These are phyloP conservation scores for Cryptococcus depauperatus DNA, from an alignment of 1,284 basidiomycete genomes.

Conservation along the genomic window DNA sequence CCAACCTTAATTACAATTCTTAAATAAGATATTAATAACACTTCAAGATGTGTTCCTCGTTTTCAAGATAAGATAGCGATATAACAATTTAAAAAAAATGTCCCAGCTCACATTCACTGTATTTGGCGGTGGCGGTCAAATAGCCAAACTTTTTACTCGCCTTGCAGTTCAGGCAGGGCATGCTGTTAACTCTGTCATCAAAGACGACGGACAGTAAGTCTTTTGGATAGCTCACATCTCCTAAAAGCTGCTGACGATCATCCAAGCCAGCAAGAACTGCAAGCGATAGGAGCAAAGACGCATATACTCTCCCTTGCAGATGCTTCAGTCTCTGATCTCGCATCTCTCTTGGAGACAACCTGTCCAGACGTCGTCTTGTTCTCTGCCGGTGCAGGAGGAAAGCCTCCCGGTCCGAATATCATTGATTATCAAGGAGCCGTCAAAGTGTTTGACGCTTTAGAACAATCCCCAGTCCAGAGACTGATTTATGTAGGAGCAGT, in stretches of 20 bases:
- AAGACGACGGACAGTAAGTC: slow-evolving; percentile 45
- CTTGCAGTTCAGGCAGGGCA: slow-evolving; percentile 46
- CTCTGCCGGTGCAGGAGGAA: slow-evolving; percentile 61
- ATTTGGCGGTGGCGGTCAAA: slow-evolving; percentile 44
- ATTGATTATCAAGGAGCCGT: slow-evolving; percentile 66
- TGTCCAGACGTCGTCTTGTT: slow-evolving; percentile 56
- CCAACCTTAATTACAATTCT: too few species aligned
- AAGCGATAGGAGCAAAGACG: slow-evolving; percentile 49
- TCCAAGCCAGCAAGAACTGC: slow-evolving; percentile 48
- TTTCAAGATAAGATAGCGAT: too few species aligned
- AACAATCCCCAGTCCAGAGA: slow-evolving; percentile 47
- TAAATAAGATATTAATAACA: too few species aligned
- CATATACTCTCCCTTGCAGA: slow-evolving; percentile 57
- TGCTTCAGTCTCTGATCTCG: slow-evolving; percentile 50
- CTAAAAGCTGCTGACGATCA: not conserved
- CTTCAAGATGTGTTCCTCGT: too few species aligned
- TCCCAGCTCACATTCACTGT: slow-evolving; percentile 32
- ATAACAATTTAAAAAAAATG: too few species aligned
- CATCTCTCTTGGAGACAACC: slow-evolving; percentile 49
- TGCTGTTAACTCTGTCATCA: slow-evolving; percentile 55
- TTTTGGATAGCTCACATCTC: not conserved
- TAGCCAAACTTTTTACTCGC: slow-evolving; percentile 54
- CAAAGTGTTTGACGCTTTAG: slow-evolving; percentile 65
- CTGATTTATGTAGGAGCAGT: slow-evolving; percentile 59
- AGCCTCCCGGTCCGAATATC: slow-evolving; percentile 55